Conservation (phyloP, 495 filamentous ascomycete genomes). For the Penicillium parvum region DNA sequence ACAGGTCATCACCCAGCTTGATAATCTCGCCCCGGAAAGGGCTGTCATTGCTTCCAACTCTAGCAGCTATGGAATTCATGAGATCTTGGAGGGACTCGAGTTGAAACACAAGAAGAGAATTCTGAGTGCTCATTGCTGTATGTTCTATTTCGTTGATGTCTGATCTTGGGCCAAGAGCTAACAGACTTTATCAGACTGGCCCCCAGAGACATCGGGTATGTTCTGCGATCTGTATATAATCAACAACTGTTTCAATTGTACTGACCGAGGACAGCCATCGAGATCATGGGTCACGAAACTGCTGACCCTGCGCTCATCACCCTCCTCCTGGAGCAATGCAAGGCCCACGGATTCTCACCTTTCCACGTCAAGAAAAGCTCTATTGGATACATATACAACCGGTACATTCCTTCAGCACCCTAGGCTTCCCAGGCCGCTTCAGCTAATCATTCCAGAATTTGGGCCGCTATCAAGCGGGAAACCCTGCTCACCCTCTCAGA, state of each 20-base stretch:
- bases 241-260: too few relatives aligned
- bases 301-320: constrained; percentile 27
- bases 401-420: constrained; percentile 12
- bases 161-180: too few relatives aligned
- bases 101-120: constrained; percentile 22
- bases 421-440: not conserved
- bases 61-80: constrained; percentile 33
- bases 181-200: constrained; percentile 27
- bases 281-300: constrained; percentile 35
- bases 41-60: constrained; percentile 41
- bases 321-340: constrained; percentile 20
- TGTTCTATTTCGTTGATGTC: too few relatives aligned
- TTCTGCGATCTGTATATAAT: not conserved
- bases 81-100: constrained; percentile 28
- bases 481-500: constrained; percentile 28
- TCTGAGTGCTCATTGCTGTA: constrained; percentile 36
- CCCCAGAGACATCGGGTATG: constrained; percentile 35
- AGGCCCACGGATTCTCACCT: constrained; percentile 33
- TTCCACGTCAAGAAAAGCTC: constrained; percentile 34
- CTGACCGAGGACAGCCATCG: constrained; percentile 34
- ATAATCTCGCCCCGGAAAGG: constrained; percentile 16
- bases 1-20: constrained; percentile 27
- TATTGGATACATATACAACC: constrained; percentile 39
- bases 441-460: constrained; percentile 23
- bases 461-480: constrained; percentile 42